A percentile compares a stretch with the other conserved stretches of the same genome.
phyloP scores from a whole-genome alignment of 2,329 filamentous ascomycete genomes.

The Exophiala spinifera region DNA sequence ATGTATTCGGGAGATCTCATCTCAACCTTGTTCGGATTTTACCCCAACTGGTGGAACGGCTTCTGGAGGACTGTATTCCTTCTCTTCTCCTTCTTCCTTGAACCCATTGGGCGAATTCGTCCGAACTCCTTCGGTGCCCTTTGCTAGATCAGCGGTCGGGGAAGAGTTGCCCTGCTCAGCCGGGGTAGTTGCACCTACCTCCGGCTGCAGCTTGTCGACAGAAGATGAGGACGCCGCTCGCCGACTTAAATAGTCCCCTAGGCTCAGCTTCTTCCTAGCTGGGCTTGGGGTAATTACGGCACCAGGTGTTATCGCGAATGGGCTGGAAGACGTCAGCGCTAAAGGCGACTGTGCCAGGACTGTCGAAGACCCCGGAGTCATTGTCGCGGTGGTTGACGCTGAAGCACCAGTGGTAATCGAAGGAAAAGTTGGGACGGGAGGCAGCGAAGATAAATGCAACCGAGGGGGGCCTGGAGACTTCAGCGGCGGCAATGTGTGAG shows the following conservation, averaged over 20 bases:
- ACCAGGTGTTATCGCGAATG: constrained; percentile 30
- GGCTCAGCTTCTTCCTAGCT: constrained; percentile 50
- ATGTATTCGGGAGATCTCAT: constrained; percentile 9
- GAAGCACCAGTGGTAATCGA: constrained; percentile 30
- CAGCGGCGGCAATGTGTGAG: constrained; percentile 25
- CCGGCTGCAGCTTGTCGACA: constrained; percentile 39
- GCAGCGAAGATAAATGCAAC: constrained; percentile 37
- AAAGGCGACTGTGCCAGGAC: constrained; percentile 33
- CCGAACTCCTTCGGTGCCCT: constrained; percentile 8
- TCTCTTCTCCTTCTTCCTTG: constrained; percentile 19
- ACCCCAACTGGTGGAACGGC: not conserved
- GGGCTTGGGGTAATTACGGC: constrained; percentile 44
- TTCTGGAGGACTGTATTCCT: constrained; percentile 19
- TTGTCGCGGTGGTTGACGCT: constrained; percentile 26
- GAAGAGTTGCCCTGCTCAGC: constrained; percentile 4
- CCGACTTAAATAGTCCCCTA: constrained; percentile 48
- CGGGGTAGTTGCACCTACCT: constrained; percentile 20
- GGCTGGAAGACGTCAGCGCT: constrained; percentile 31
- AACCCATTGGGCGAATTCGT: not conserved
- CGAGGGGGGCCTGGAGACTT: constrained; percentile 31
- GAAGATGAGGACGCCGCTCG: constrained; percentile 39
- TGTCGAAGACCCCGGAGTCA: constrained; percentile 32
- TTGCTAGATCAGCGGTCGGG: not conserved
- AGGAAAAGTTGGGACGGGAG: constrained; percentile 28
- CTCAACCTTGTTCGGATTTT: not conserved